These are phyloP conservation scores for Diaporthe citri DNA, from an alignment of 2,329 filamentous ascomycete species.

Conservation along the genomic window DNA sequence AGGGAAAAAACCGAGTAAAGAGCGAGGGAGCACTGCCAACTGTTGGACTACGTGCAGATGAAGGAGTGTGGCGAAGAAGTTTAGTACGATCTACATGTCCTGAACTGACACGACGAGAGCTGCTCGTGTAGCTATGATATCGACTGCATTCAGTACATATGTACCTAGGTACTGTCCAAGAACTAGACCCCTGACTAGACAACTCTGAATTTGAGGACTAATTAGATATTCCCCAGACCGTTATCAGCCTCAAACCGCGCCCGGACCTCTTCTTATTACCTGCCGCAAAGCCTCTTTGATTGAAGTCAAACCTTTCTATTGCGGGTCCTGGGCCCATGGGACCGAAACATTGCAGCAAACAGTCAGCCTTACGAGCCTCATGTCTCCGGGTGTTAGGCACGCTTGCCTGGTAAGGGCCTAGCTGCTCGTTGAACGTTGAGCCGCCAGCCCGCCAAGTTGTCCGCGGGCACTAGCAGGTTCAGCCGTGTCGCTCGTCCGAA, in stretches of 20 bases:
- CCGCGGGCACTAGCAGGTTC: constrained; percentile 13
- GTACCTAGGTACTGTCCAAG: not conserved
- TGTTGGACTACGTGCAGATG: not conserved
- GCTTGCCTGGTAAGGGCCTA: not conserved
- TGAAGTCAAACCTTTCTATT: not conserved
- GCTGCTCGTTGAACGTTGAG: not conserved
- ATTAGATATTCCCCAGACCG: not conserved
- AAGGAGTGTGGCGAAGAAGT: constrained; percentile 1
- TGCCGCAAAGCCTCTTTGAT: not conserved
- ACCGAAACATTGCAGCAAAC: not conserved
- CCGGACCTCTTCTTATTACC: constrained; percentile 3
- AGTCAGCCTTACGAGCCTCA: constrained; percentile 8
- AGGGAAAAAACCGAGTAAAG: not conserved
- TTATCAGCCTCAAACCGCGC: not conserved
- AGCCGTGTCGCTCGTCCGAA: not conserved
- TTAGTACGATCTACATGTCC: not conserved
- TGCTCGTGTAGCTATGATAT: constrained; percentile 6
- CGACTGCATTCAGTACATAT: not conserved
- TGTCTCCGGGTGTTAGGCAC: not conserved
- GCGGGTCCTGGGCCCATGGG: not conserved
- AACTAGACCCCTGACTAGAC: constrained; percentile 1
- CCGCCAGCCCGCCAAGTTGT: not conserved
- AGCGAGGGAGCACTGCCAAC: constrained; percentile 2
- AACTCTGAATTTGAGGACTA: not conserved
- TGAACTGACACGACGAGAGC: not conserved